A percentile compares a stretch with the other conserved stretches of the same genome.
These are phyloP conservation scores for Penicillium sp. DNA, from an alignment of 2,329 filamentous ascomycete genomes.

Conservation along the genomic window DNA sequence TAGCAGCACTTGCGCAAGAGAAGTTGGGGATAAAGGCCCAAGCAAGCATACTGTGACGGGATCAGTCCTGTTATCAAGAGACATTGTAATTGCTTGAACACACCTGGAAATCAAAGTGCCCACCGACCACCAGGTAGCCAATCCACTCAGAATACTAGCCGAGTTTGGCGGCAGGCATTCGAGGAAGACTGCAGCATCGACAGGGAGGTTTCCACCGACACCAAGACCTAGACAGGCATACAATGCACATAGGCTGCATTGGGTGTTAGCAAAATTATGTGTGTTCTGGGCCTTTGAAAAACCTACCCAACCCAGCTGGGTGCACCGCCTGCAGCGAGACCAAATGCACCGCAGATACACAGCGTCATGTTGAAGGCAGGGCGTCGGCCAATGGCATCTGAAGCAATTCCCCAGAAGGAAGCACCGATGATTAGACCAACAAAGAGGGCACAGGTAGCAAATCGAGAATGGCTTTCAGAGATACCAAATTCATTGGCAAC, in stretches of 20 bases:
- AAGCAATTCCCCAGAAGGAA: slow-evolving; percentile 75
- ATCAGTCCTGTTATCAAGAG: not conserved
- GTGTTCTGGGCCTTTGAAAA: not conserved
- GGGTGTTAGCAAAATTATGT: not conserved
- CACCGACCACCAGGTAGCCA: slow-evolving; percentile 86
- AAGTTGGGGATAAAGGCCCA: slow-evolving; percentile 74
- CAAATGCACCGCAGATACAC: slow-evolving; percentile 71
- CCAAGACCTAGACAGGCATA: slow-evolving; percentile 66
- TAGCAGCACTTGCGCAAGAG: slow-evolving; percentile 43
- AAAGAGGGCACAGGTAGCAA: slow-evolving; percentile 75
- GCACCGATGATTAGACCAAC: slow-evolving; percentile 74
- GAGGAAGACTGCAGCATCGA: slow-evolving; percentile 62
- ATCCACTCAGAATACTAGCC: slow-evolving; percentile 71
- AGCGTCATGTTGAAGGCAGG: slow-evolving; percentile 78
- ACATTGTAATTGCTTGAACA: not conserved
- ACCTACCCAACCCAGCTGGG: slow-evolving; percentile 60
- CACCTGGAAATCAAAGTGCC: slow-evolving; percentile 68
- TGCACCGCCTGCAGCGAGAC: slow-evolving; percentile 67
- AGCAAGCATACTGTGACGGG: slow-evolving; percentile 50
- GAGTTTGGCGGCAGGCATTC: slow-evolving; percentile 78
- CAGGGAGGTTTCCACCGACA: slow-evolving; percentile 66
- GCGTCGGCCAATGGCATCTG: slow-evolving; percentile 73
- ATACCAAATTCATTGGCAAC: slow-evolving; percentile 62
- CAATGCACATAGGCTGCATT: slow-evolving; percentile 53
- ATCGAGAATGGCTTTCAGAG: slow-evolving; percentile 69